phyloP scores from a whole-genome alignment of 345 rosid genomes.

The Melastoma malabathricum region DNA sequence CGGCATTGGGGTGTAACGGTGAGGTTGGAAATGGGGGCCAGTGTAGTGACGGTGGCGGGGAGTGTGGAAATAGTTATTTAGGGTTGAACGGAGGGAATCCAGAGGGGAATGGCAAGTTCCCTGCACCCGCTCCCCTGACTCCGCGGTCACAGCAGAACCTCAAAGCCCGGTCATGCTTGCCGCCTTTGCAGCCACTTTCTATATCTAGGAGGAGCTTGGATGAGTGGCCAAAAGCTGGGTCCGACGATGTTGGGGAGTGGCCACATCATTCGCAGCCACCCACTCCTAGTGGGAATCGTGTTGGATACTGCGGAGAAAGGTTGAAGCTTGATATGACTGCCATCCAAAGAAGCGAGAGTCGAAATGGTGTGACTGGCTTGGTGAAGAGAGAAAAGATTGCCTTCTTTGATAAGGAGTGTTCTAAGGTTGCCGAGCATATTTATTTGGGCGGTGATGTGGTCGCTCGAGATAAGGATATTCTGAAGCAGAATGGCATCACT shows the following conservation, averaged over 20 bases:
- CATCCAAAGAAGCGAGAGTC: constrained; percentile 50
- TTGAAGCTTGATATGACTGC: constrained; percentile 89
- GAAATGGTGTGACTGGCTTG: constrained; percentile 37
- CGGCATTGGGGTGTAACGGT: no score
- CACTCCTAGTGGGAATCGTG: constrained; percentile 68
- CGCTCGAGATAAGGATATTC: constrained; percentile 68
- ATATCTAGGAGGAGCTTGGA: constrained; percentile 89
- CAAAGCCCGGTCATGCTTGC: constrained; percentile 86
- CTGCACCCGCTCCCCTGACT: constrained; percentile 46
- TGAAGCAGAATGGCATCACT: constrained; percentile 76
- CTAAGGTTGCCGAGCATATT: constrained; percentile 88
- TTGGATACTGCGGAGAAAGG: constrained; percentile 43
- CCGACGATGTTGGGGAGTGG: constrained; percentile 97
- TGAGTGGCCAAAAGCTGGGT: constrained; percentile 97
- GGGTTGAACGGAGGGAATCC: constrained; percentile 31
- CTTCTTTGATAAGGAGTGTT: constrained; percentile 86
- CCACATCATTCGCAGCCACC: constrained; percentile 44
- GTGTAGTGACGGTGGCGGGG: constrained; percentile 3
- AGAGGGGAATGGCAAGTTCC: constrained; percentile 20
- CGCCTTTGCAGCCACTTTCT: constrained; percentile 84
- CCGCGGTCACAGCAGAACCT: constrained; percentile 81
- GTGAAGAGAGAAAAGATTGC: constrained; percentile 93
- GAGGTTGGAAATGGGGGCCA: no score
- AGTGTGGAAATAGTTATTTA: constrained; percentile 31
- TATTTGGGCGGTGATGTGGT: constrained; percentile 98